Evolutionary conservation across 208 protist species (phyloP), one percentile per base, ranked within the genome.

Genomic region (Leishmania mexicana): DNA sequence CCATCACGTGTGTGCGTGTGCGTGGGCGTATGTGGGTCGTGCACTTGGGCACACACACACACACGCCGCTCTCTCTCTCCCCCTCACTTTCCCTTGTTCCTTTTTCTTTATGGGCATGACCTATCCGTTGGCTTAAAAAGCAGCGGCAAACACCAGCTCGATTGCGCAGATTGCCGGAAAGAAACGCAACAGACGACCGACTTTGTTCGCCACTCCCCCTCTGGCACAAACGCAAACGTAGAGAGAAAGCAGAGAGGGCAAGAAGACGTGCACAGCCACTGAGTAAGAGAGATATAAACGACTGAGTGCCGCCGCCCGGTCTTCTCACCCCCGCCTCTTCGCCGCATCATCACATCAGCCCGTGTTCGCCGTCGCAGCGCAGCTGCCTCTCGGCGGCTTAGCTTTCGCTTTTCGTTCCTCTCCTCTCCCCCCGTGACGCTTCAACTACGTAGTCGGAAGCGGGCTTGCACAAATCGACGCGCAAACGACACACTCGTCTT

Each of bases 381-480:
- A 68, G 62, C 62, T 38, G 31, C 62, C 62, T 35, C 42, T 51
- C 24, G 3, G 70, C 45, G 24, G 70, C 45, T 31, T 10, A 51
- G 21, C 49, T 42, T 51, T 51, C 64, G 40, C 11, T 2, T 28
- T n/a, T 38, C 19, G 31, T 21, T 51, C 24, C 10, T 24, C 47
- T 38, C 42, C 54, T 35, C 67, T 64, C 38, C 28, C 28, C 49
- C 24, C 31, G 40, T 17, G 74, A 31, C 19, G 31, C 31, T 38
- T 78, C 57, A 76, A 15, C 3, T 54, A 42, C 71, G 73, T 64
- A 90, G 75, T 6, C 84, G 79, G 83, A 98, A 97, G 11, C 93
- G 92, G 4, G 89, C 94, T 64, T 98, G 95, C 31, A 98, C 65
- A 78, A 96, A 98, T 42, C 79, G 85, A 64, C 95, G 92, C 42